Conservation (phyloP, 257 asterid genomes). For the Jacaranda mimosifolia region DNA sequence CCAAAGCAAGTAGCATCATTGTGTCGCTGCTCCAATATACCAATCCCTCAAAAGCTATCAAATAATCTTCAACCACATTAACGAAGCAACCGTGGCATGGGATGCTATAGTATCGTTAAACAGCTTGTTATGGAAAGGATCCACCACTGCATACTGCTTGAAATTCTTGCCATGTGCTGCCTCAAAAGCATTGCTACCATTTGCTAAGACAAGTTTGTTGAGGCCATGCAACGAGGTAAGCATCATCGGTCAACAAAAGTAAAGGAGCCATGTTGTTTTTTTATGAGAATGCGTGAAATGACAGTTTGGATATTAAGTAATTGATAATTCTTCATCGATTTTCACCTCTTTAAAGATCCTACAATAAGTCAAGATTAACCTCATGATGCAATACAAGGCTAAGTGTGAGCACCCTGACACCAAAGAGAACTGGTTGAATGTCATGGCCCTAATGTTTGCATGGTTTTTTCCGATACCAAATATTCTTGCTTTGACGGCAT, state of each 20-base stretch:
- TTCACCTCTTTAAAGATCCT: slow-evolving; percentile 40
- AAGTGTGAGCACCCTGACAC: slow-evolving; percentile 44
- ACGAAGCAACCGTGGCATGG: slow-evolving; percentile 39
- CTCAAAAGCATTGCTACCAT: slow-evolving; percentile 18
- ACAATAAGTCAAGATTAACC: slow-evolving; percentile 52
- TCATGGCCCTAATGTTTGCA: slow-evolving; percentile 16
- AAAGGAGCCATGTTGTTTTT: slow-evolving; percentile 52
- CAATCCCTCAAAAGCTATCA: slow-evolving; percentile 47
- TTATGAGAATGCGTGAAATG: slow-evolving; percentile 38
- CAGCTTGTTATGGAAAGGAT: slow-evolving; percentile 36
- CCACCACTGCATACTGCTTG: slow-evolving; percentile 29
- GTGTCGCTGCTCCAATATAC: slow-evolving; percentile 58
- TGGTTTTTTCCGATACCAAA: slow-evolving; percentile 47
- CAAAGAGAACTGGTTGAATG: slow-evolving; percentile 40
- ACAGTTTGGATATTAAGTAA: slow-evolving; percentile 25
- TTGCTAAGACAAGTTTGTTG: slow-evolving; percentile 9
- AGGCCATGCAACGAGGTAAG: slow-evolving; percentile 47
- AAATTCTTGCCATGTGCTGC: slow-evolving; percentile 37
- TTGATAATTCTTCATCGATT: not conserved
- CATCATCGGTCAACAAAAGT: slow-evolving; percentile 46
- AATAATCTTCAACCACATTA: slow-evolving; percentile 26
- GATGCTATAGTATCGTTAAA: slow-evolving; percentile 52
- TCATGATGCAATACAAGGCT: slow-evolving; percentile 51
- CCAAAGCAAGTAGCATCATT: slow-evolving; percentile 41
- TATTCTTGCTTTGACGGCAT: no score